Evolutionary conservation across 148 eudicot species (phyloP).

Genomic region (Rhododendron ovatum): DNA sequence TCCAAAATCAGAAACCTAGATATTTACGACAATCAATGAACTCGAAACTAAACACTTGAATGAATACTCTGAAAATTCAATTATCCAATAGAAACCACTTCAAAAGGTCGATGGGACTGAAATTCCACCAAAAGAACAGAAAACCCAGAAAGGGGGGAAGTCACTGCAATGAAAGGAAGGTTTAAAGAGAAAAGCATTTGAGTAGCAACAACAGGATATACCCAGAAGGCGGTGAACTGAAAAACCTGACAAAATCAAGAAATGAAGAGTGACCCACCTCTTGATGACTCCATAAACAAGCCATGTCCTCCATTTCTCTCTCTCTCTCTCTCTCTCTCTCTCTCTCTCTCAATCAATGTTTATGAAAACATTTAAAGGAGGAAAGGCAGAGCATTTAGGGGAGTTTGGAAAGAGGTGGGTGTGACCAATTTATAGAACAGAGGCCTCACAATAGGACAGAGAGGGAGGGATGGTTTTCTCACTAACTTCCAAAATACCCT

Average conservation of each 20-base stretch:
- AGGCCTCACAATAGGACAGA: constrained; percentile 30
- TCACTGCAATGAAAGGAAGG: neutral
- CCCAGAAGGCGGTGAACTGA: constrained; percentile 6
- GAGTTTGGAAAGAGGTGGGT: constrained; percentile 18
- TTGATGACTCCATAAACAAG: constrained; percentile 47
- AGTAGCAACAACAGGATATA: neutral
- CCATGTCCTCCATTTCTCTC: constrained; percentile 48
- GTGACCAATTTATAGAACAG: constrained; percentile 38
- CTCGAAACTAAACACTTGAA: neutral
- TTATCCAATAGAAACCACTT: neutral
- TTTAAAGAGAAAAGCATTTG: neutral
- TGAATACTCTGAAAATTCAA: neutral
- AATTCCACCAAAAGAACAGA: neutral
- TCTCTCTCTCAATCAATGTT: neutral
- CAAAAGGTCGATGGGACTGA: neutral
- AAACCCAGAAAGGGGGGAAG: neutral
- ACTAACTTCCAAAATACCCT: constrained; percentile 12
- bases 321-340: neutral
- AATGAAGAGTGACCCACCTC: constrained; percentile 43
- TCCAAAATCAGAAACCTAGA: neutral
- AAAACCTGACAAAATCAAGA: neutral
- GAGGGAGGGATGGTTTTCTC: constrained; percentile 1
- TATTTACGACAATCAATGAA: neutral
- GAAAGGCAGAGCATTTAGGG: constrained; percentile 9
- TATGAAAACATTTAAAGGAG: constrained; percentile 1